Conservation (phyloP, 1,284 basidiomycete species). For the Irpex lacteus region DNA sequence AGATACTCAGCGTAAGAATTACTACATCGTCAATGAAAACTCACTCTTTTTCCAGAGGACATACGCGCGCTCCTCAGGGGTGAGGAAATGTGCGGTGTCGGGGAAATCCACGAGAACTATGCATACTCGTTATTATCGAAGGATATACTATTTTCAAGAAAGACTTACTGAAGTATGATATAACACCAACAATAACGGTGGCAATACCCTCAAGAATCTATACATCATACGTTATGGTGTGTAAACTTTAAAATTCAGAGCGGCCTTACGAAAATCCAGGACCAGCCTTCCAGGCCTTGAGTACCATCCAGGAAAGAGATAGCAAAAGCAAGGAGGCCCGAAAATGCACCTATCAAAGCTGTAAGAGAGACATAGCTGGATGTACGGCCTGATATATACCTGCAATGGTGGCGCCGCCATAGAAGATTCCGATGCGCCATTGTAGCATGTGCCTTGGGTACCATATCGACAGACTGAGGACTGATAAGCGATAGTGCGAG, state of each 20-base stretch:
- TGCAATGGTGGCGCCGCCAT: slow-evolving; percentile 33
- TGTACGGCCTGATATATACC: slow-evolving; percentile 6
- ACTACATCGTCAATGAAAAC: slow-evolving; percentile 13
- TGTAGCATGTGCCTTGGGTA: slow-evolving; percentile 34
- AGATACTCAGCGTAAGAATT: background rate
- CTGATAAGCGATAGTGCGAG: background rate
- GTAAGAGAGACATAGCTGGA: background rate
- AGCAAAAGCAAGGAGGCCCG: slow-evolving; percentile 34
- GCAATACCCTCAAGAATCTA: slow-evolving; percentile 54
- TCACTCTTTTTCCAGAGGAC: slow-evolving; percentile 62
- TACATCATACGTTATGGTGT: slow-evolving; percentile 21
- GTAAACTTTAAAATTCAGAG: background rate
- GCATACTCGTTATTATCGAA: background rate
- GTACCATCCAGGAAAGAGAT: slow-evolving; percentile 37
- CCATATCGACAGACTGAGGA: slow-evolving; percentile 29
- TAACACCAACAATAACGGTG: slow-evolving; percentile 46
- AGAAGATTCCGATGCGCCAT: slow-evolving; percentile 34
- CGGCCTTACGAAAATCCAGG: slow-evolving; percentile 40
- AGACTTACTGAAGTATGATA: slow-evolving; percentile 44
- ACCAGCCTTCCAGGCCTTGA: slow-evolving; percentile 35
- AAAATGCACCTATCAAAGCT: slow-evolving; percentile 24
- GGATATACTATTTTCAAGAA: slow-evolving; percentile 8
- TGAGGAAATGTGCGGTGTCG: slow-evolving; percentile 52
- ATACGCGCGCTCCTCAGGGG: slow-evolving; percentile 56
- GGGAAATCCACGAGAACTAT: slow-evolving; percentile 60